Conservation (phyloP, 1,284 basidiomycete species). For the Boletus hoseneyae region DNA sequence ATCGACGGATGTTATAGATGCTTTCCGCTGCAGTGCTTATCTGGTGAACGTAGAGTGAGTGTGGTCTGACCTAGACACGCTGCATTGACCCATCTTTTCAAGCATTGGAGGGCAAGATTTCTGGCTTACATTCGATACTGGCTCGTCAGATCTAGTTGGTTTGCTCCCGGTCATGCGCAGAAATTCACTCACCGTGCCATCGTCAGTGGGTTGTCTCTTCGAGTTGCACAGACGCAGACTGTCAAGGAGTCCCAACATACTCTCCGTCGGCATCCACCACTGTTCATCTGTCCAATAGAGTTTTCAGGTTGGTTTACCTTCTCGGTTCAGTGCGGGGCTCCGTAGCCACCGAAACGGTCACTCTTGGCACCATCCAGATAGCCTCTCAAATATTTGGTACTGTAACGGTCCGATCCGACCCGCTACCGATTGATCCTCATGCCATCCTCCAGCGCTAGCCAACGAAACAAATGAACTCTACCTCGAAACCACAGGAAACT, state of each 20-base stretch:
- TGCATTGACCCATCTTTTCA: background rate
- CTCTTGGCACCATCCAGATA: conserved; percentile 42
- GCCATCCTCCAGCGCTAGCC: conserved; percentile 41
- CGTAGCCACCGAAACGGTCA: conserved; percentile 43
- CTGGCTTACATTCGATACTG: conserved; percentile 36
- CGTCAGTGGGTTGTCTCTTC: conserved; percentile 36
- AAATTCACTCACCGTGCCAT: background rate
- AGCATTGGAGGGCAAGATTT: conserved; percentile 33
- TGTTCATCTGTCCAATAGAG: conserved; percentile 30
- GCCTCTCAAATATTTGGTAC: conserved; percentile 33
- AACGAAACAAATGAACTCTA: conserved; percentile 44
- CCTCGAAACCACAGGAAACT: conserved; percentile 47
- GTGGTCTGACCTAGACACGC: background rate
- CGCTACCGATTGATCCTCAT: background rate
- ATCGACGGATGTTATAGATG: conserved; percentile 1
- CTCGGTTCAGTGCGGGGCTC: conserved; percentile 45
- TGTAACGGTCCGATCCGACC: background rate
- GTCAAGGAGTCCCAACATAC: conserved; percentile 33
- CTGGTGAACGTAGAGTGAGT: conserved; percentile 30
- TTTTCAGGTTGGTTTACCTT: conserved; percentile 46
- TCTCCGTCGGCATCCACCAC: conserved; percentile 30
- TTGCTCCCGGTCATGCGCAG: background rate
- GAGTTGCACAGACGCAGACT: conserved; percentile 33
- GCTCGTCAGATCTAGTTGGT: conserved; percentile 32
- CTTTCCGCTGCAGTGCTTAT: conserved; percentile 22